Evolutionary conservation across 75 land plant genomes (phyloP), one percentile per base, ranked within the genome.

Genomic region (Pinus tabuliformis): DNA sequence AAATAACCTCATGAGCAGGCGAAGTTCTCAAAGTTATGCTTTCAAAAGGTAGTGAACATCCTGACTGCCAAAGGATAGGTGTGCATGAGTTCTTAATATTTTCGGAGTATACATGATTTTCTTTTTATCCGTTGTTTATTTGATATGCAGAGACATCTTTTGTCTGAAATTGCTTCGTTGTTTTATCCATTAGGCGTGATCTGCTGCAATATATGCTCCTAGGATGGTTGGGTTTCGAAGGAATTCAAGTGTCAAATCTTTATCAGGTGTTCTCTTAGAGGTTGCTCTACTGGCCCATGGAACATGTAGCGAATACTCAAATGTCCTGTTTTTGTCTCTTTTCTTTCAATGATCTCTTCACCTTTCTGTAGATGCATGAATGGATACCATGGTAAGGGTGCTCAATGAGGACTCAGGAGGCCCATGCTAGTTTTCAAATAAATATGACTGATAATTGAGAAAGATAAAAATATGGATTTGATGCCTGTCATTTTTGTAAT

Each of bases 61-160:
- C 85, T 94, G 14, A 83, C 90, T 71, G 99, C 95, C 36, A 94
- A 95, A 62, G 97, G 99, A 80, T 91, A 96, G 83, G 98, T 90
- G 56, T 57, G 70, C 18, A 5, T 21, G 17, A 8, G 20, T 18
- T 54, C 28, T 57, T 28, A 33, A 24, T 76, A n/a, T 22, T 76
- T 17, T 37, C 8, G 4, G 6, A 78, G 79, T 21, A 28, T 54
- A 45, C 37, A 26, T 54, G 16, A 49, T 45, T 20, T 73, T 16
- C 9, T 20, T 66, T 66, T 21, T 66, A 9, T 39, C 52, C 36
- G 4, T 26, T 20, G 8, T 18, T 66, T 66, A 82, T 74, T 80
- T 94, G 74, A 84, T 77, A 49, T 91, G 93, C 12, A 89, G 79
- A 72, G 80, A 81, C 75, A 93, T 15, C 74, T 87, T 42, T 49